Evolutionary conservation across 768 basidiomycete genomes (phyloP), one percentile per base, ranked within the genome.

Genomic region (Lentinula detonsa): DNA sequence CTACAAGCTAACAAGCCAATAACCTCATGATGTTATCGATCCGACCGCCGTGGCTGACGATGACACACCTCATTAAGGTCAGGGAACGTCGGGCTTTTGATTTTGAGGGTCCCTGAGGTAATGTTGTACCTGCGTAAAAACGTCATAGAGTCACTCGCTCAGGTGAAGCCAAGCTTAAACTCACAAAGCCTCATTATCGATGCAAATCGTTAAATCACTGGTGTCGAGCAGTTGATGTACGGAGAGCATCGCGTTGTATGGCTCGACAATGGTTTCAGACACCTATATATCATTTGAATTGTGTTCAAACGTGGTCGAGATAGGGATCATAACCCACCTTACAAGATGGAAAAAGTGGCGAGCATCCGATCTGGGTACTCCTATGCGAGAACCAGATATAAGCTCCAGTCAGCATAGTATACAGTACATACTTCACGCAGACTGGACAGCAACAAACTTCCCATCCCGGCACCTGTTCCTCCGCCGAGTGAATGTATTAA

Each of bases 221-320:
- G 87, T 91, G 64, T 95, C 94, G 2, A 93, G 80, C n/a, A 95
- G 84, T 74, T 95, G 93, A 71, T 95, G 88, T 37, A 91, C 73
- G 0, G 94, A 92, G 9, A 96, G 82, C 58, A 92, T 76, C 0
- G 91, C 84, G 66, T 95, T 95, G 70, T 95, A 95, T 0, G 91
- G 91, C 87, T 93, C 77, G 52, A 83, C 75, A 62, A 83, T 71
- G 1, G 81, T 82, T 70, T 84, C 81, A 1, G 81, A 83, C 4
- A 84, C 82, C 75, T 79, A 61, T 2, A 23, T 2, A 18, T 28
- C 31, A 35, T 10, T n/a, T 21, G n/a, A 1, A 43, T 40, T 31
- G 33, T 18, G 15, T 3, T 23, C 6, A 28, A 6, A 5, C n/a
- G 21, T 23, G 34, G 18, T 8, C 4, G 8, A 49, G 35, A 37